These are phyloP conservation scores for Chlorella vulgaris DNA, from an alignment of 139 green algal species.

Conservation along the genomic window DNA sequence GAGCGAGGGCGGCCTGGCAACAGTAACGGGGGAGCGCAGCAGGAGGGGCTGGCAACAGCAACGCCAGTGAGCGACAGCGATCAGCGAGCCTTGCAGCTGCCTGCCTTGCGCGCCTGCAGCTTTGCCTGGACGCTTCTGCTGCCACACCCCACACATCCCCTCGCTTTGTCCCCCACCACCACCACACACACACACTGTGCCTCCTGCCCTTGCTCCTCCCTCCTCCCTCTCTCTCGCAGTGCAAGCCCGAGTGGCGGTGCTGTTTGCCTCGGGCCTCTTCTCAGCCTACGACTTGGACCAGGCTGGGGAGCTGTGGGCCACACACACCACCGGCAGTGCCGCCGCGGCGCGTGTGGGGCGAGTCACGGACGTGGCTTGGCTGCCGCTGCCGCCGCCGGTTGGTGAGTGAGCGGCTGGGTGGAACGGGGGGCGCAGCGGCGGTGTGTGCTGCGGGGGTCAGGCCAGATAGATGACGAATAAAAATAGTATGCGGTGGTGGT, in stretches of 20 bases:
- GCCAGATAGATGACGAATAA: no score
- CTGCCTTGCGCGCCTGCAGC: background rate
- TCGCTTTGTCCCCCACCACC: background rate
- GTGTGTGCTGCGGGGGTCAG: no score
- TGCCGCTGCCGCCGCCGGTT: constrained; percentile 52
- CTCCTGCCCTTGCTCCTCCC: background rate
- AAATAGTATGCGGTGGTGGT: no score
- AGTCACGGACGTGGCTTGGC: constrained; percentile 65
- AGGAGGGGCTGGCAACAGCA: no score
- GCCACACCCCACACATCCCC: background rate
- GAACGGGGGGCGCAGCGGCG: background rate
- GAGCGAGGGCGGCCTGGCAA: no score
- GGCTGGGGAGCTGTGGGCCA: constrained; percentile 32
- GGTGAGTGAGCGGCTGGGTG: constrained; percentile 2
- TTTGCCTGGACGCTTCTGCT: no score
- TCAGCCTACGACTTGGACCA: constrained; percentile 72
- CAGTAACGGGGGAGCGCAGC: no score
- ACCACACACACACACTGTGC: background rate
- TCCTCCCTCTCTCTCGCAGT: constrained; percentile 7
- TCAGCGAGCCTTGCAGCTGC: no score
- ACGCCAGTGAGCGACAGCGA: no score
- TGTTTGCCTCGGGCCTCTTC: constrained; percentile 65
- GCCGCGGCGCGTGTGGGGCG: constrained; percentile 41
- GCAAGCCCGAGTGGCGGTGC: constrained; percentile 54
- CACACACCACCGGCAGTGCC: constrained; percentile 9